Conservation (phyloP, 441 rosid genomes). For the Populus hybrid region DNA sequence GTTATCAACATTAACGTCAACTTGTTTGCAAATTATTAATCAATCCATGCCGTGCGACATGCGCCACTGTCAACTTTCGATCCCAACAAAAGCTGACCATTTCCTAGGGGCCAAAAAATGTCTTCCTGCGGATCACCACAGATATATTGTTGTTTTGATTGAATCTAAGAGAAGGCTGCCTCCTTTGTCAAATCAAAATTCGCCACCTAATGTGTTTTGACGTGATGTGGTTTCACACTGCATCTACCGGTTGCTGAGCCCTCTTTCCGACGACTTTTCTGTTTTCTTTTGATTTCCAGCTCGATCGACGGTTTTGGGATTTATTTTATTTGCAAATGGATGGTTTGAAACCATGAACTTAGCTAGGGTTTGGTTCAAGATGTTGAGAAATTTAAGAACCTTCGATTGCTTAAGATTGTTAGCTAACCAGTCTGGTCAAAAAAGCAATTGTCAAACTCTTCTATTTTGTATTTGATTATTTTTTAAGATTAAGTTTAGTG, state of each 20-base stretch:
- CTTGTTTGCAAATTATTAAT: background rate
- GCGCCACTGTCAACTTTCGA: slow-evolving; percentile 1
- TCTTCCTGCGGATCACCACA: background rate
- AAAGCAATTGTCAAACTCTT: background rate
- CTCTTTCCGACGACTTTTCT: background rate
- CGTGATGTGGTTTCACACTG: background rate
- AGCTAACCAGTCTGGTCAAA: background rate
- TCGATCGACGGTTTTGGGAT: background rate
- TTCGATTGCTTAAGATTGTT: background rate
- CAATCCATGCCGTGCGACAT: background rate
- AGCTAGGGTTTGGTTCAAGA: background rate
- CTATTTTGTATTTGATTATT: background rate
- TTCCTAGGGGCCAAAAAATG: background rate
- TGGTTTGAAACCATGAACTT: background rate
- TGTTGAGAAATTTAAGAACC: background rate
- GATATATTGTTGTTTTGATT: background rate
- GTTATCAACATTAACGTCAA: background rate
- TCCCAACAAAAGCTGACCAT: slow-evolving; percentile 9
- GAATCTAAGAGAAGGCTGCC: background rate
- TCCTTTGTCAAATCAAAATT: slow-evolving; percentile 3
- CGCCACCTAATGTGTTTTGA: background rate
- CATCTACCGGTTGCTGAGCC: background rate
- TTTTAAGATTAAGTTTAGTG: no score
- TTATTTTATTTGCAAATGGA: background rate
- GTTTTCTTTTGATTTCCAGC: background rate